Percentiles rank a stretch among this genome's conserved stretches.
Conservation (phyloP, 208 protist species). For the Hexamita inflata region DNA sequence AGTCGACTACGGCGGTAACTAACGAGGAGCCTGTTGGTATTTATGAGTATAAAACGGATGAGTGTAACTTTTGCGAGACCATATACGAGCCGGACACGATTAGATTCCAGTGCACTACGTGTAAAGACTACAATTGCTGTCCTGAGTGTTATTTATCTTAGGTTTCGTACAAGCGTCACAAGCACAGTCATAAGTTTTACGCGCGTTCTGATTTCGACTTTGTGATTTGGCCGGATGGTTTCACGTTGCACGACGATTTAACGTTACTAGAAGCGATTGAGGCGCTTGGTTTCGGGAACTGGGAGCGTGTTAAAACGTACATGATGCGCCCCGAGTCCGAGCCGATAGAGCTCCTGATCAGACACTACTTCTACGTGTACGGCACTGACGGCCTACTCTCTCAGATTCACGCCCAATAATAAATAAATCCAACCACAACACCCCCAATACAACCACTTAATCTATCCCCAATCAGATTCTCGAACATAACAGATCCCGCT, state of each 20-base stretch:
- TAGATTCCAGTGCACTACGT: neutral
- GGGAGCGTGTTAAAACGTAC: neutral
- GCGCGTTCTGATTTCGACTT: neutral
- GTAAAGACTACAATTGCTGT: conserved; percentile 17
- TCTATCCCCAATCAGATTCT: no score
- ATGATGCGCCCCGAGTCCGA: neutral
- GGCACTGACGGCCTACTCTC: no score
- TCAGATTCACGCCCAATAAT: no score
- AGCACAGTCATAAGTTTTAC: neutral
- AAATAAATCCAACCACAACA: no score
- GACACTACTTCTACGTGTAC: neutral
- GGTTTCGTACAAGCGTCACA: neutral
- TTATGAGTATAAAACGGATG: no score
- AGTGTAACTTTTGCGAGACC: conserved; percentile 18
- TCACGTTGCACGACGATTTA: conserved; percentile 5
- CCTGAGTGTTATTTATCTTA: neutral
- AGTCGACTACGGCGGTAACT: no score
- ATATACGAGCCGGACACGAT: neutral
- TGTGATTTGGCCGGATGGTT: conserved; percentile 1
- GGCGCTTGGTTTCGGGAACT: neutral
- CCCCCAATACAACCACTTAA: no score
- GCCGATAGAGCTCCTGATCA: neutral
- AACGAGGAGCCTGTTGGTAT: no score
- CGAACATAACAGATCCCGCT: no score
- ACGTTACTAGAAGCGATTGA: conserved; percentile 10